These are phyloP conservation scores for Candida pseudoglaebosa DNA, from an alignment of 805 yeast species.

Conservation along the genomic window DNA sequence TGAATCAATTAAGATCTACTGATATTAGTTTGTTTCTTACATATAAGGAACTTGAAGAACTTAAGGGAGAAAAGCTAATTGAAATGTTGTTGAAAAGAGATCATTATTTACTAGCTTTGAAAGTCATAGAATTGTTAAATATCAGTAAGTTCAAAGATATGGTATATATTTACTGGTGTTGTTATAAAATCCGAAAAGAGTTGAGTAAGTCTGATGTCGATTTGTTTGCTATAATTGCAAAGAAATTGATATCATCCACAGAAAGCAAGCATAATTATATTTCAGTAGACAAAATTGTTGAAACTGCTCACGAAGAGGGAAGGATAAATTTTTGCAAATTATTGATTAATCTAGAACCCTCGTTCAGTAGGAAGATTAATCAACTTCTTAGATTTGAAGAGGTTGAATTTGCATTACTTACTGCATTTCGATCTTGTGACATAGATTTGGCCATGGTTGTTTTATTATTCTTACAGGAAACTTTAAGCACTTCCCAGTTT, in stretches of 20 bases:
- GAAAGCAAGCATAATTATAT: slow-evolving; percentile 30
- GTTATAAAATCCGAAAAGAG: slow-evolving; percentile 57
- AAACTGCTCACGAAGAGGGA: slow-evolving; percentile 78
- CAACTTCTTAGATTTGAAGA: slow-evolving; percentile 70
- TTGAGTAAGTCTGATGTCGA: slow-evolving; percentile 54
- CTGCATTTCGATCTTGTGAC: slow-evolving; percentile 59
- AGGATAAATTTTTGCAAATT: slow-evolving; percentile 62
- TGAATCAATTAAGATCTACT: slow-evolving; percentile 63
- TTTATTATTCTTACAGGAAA: slow-evolving; percentile 49
- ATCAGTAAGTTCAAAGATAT: slow-evolving; percentile 31
- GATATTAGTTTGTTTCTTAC: slow-evolving; percentile 72
- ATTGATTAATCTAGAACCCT: slow-evolving; percentile 66
- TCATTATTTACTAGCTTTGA: slow-evolving; percentile 58
- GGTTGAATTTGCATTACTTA: slow-evolving; percentile 60
- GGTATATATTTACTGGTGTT: slow-evolving; percentile 79
- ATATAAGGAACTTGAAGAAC: slow-evolving; percentile 41
- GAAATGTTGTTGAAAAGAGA: slow-evolving; percentile 55
- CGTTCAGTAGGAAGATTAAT: slow-evolving; percentile 52
- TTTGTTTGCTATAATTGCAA: slow-evolving; percentile 47
- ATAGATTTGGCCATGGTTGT: slow-evolving; percentile 58
- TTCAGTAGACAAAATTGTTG: slow-evolving; percentile 57
- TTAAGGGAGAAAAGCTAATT: slow-evolving; percentile 57
- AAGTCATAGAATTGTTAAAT: slow-evolving; percentile 50
- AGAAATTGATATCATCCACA: slow-evolving; percentile 35
- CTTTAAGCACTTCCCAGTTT: slow-evolving; percentile 61